Base-by-base conservation (phyloP, 148 eudicot species). In the Spergularia marina region DNA sequence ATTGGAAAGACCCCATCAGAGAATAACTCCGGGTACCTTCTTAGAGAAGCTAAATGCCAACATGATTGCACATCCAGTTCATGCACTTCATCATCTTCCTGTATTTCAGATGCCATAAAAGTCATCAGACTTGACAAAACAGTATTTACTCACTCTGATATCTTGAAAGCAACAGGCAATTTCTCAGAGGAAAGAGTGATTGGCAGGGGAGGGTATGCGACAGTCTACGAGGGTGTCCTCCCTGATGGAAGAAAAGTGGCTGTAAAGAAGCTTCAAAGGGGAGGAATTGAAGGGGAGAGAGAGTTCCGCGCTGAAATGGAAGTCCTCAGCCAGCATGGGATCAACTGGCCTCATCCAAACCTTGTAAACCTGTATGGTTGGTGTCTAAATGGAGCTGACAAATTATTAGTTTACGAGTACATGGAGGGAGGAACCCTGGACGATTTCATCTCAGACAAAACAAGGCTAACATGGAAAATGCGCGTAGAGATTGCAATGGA, bases 301-400 rank as follows among this genome's bases (percentile, higher is more conserved):
- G 98, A 92, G 73, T 95, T 95, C 60, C 84, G 84, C 39, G 92
- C 98, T 40, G 98, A 95, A 78, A 95, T 95, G 98, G 96, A 92
- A 67, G 90, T 89, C 17, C 79, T 92, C 14, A 84, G 84, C 61
- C 91, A 91, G 30, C 86, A 89, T 34, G 89, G 89, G 6, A 71
- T 87, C 47, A 86, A 88, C 66, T 94, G 98, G 98, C 97, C 96
- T 2, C 98, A 95, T 70, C 98, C 94, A 0, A 95, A 95, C 81
- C 97, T 95, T 7, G 98, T 95, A 20, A 82, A 85, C 21, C 96
- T 95, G 15, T 90, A 90, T 14, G 98, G 98, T 1, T 95, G 97
- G 97, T 95, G 98, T 82, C 96, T 95, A 17, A 86, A 90, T 68
- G 89, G 93, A 18, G 88, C 89, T 0, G 92, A 90, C 74, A 95